Evolutionary conservation across 768 basidiomycete genomes (phyloP), one percentile per base, ranked within the genome.

Genomic region (Auriscalpium orientale): DNA sequence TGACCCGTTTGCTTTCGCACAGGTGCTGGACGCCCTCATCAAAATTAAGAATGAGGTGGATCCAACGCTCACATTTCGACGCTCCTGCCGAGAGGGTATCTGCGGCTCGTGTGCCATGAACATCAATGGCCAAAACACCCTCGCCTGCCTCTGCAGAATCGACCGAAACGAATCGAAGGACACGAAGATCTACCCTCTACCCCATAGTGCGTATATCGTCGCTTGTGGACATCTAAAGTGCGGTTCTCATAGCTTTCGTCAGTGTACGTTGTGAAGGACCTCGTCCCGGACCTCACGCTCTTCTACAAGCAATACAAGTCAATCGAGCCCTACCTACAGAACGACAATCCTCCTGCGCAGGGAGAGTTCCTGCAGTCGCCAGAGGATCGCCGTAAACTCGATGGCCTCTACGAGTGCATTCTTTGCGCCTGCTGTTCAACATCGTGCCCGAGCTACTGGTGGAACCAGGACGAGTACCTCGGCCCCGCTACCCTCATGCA

Each of bases 251-350:
- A 9, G 51, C 36, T 15, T 16, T 15, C 8, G 20, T 5, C 69
- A 95, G 95, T 97, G 95, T 97, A 95, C 74, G 81, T 98, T 67
- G 93, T 98, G 72, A 98, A 98, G 78, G 97, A 99, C 74, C 86
- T 99, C 66, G 95, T 99, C 2, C 91, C 90, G 18, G 88, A 91
- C 75, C 76, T 90, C 63, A 90, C 89, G 10, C 83, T 83, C 61
- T 95, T 95, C 82, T 95, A 94, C 85, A 98, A 98, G 72, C 97
- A 99, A 70, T 98, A 99, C 89, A 98, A 98, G 75, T 95, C 94
- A 16, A 95, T 99, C 71, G 86, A 99, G 71, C 95, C 95, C 5
- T 98, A 85, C 78, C 80, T 98, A 38, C 87, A 95, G 78, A 94
- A 93, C 72, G 88, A 93, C 70, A 91, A 89, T 71, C 87, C 87